Conservation (phyloP, 768 basidiomycete species). For the Kwoniella sp. region DNA sequence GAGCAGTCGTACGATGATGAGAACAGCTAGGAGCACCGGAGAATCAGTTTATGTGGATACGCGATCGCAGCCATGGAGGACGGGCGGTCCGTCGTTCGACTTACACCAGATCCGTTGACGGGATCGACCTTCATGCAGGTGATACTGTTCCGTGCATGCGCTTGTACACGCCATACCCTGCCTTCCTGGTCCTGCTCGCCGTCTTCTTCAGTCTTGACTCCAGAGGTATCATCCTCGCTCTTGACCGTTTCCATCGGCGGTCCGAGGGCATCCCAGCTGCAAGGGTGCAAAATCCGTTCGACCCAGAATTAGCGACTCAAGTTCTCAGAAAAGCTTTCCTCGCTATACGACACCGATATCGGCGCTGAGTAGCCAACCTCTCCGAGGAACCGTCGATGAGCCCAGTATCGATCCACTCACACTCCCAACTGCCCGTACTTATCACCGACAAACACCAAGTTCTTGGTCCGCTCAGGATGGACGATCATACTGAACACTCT, state of each 20-base stretch:
- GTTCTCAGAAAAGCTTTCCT: no score
- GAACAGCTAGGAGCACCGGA: constrained; percentile 46
- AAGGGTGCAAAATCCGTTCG: constrained; percentile 3
- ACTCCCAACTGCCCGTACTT: constrained; percentile 56
- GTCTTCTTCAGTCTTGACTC: constrained; percentile 24
- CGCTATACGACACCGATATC: no score
- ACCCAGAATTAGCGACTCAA: no score
- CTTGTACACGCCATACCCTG: constrained; percentile 55
- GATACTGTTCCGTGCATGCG: constrained; percentile 51
- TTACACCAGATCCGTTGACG: constrained; percentile 49
- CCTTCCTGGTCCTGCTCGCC: constrained; percentile 42
- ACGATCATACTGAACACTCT: constrained; percentile 57
- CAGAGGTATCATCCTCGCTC: constrained; percentile 33
- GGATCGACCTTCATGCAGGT: constrained; percentile 57
- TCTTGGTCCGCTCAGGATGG: constrained; percentile 55
- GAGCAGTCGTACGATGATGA: constrained; percentile 58
- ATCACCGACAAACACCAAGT: constrained; percentile 56
- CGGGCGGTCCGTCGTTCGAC: no score
- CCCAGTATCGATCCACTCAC: constrained; percentile 30
- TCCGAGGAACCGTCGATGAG: not conserved
- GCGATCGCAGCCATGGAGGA: not conserved
- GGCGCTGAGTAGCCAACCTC: not conserved
- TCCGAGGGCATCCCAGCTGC: constrained; percentile 54
- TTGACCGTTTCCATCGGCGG: constrained; percentile 33
- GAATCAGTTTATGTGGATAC: not conserved